These are phyloP conservation scores for Lablab purpureus DNA, from an alignment of 306 rosid species.

Conservation along the genomic window DNA sequence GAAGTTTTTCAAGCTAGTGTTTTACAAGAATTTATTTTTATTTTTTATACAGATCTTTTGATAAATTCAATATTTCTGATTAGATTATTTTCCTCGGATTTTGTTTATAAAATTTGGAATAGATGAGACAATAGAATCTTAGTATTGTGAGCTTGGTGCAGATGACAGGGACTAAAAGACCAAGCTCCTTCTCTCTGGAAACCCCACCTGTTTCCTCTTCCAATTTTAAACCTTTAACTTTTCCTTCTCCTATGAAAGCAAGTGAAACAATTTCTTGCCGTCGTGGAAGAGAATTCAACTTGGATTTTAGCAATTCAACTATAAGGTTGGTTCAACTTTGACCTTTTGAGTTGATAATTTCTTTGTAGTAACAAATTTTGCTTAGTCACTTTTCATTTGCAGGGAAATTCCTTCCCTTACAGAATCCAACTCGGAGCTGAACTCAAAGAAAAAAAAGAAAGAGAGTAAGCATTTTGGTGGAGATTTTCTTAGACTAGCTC, in stretches of 20 bases:
- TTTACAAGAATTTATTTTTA: neutral
- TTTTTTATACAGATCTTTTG: neutral
- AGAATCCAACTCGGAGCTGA: neutral
- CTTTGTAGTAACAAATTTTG: neutral
- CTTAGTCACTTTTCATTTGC: neutral
- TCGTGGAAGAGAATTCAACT: neutral
- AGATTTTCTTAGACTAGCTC: neutral
- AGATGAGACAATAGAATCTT: neutral
- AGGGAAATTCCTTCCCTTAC: constrained; percentile 13
- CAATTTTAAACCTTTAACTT: neutral
- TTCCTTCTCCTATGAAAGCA: neutral
- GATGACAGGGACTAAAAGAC: constrained; percentile 3
- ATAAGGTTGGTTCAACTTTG: constrained; percentile 5
- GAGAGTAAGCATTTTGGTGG: neutral
- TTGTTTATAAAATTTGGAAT: neutral
- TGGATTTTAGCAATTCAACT: constrained; percentile 20
- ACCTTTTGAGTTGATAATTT: neutral
- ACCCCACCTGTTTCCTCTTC: neutral
- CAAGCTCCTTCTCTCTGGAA: neutral
- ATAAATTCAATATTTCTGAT: neutral
- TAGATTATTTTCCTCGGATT: neutral
- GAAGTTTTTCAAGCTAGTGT: neutral
- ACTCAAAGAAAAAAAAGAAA: neutral
- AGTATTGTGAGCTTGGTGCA: neutral
- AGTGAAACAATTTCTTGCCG: neutral